Conservation (phyloP, 2,329 filamentous ascomycete species). For the Colletotrichum gigasporum region DNA sequence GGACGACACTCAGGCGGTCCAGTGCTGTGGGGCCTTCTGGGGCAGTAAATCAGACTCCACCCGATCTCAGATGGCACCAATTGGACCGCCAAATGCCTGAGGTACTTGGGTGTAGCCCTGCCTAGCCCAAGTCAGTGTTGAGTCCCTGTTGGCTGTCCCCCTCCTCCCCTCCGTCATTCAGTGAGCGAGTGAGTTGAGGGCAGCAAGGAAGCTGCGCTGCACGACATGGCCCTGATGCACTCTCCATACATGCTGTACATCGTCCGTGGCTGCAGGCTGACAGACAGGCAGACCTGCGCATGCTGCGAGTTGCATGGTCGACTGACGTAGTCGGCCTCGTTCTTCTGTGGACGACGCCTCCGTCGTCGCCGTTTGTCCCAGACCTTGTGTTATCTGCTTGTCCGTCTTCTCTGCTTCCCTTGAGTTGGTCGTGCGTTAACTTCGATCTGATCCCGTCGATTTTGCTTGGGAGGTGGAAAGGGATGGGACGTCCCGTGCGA, state of each 20-base stretch:
- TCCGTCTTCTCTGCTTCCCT: background rate
- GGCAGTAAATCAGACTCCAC: constrained; percentile 11
- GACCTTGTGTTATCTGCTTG: background rate
- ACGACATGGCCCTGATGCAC: constrained; percentile 25
- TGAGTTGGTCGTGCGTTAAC: background rate
- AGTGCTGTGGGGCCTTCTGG: background rate
- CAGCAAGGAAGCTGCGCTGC: constrained; percentile 23
- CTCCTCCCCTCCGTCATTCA: background rate
- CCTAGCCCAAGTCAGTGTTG: background rate
- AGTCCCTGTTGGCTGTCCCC: background rate
- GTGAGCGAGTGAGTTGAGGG: background rate
- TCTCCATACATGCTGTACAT: constrained; percentile 2
- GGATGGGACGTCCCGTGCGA: constrained; percentile 7
- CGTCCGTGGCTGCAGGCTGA: constrained; percentile 19
- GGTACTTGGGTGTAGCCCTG: too few relatives aligned
- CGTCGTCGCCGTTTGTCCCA: background rate
- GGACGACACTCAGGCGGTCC: background rate
- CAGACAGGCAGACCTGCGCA: constrained; percentile 16
- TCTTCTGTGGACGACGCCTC: background rate
- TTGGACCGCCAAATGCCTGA: constrained; percentile 3
- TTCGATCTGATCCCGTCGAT: background rate
- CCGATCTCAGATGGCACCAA: constrained; percentile 10
- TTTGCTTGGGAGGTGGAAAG: background rate
- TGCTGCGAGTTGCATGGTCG: background rate
- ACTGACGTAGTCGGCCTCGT: constrained; percentile 26